A percentile compares a stretch with the other conserved stretches of the same genome.
phyloP scores from a whole-genome alignment of 1,284 basidiomycete genomes.

The Apiotrichum laibachii region DNA sequence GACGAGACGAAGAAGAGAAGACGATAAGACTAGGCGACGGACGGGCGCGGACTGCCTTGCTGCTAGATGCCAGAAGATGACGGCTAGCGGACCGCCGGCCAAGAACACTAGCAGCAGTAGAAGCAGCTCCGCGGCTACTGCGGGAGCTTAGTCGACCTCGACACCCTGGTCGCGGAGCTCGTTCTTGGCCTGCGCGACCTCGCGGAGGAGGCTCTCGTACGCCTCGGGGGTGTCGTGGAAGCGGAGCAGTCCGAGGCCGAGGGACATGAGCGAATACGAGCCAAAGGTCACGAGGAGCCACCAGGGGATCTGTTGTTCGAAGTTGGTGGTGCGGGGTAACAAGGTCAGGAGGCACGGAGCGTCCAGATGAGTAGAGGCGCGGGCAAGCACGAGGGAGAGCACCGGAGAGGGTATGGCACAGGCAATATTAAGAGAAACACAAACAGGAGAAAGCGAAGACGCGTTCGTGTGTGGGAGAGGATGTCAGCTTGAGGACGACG shows the following conservation, averaged over 20 bases:
- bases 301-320: constrained; percentile 62
- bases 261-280: constrained; percentile 67
- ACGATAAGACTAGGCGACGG: no score
- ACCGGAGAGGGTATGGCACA: neutral
- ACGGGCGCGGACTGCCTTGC: no score
- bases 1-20: no score
- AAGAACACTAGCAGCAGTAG: no score
- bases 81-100: no score
- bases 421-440: neutral
- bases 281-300: constrained; percentile 72
- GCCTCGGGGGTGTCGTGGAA: constrained; percentile 73
- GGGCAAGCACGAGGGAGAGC: neutral
- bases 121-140: no score
- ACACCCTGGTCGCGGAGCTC: constrained; percentile 66
- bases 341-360: neutral
- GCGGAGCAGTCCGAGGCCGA: constrained; percentile 68
- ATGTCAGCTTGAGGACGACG: neutral
- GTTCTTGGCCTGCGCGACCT: constrained; percentile 65
- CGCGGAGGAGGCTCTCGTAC: constrained; percentile 64
- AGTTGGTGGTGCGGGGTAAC: neutral
- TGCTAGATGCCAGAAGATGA: no score
- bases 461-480: no score
- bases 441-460: neutral
- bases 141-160: constrained; percentile 58
- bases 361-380: neutral